Percentiles rank a stretch among this genome's conserved stretches.
phyloP scores from a whole-genome alignment of 2,329 filamentous ascomycete species.

The Trichoderma lentiforme region DNA sequence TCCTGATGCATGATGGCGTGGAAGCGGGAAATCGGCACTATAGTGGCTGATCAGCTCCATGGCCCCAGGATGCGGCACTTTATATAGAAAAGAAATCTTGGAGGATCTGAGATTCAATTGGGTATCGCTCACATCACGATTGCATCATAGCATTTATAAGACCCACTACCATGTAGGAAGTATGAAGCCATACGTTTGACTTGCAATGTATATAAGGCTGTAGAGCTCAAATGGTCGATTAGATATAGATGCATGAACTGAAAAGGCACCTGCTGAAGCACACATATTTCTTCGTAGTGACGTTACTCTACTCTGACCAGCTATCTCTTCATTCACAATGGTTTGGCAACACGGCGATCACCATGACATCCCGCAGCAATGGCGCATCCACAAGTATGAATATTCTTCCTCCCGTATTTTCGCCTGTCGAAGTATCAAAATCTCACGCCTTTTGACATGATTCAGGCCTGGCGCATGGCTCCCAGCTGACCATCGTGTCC shows the following conservation, averaged over 20 bases:
- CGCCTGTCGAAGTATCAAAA: neutral
- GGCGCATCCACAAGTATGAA: conserved; percentile 44
- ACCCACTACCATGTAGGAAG: neutral
- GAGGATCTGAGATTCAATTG: neutral
- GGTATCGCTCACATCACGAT: neutral
- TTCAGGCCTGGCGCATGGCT: conserved; percentile 58
- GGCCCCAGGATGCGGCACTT: neutral
- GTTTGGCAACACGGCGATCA: conserved; percentile 50
- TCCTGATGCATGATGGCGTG: neutral
- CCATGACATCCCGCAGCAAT: conserved; percentile 48
- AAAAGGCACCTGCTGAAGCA: neutral
- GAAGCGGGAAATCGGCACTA: conserved; percentile 2
- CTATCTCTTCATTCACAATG: conserved; percentile 37
- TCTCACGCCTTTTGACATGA: neutral
- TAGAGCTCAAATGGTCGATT: neutral
- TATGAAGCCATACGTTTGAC: neutral
- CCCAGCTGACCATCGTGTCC: conserved; percentile 58
- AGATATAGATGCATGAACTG: neutral
- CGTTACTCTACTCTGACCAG: neutral
- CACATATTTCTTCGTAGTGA: neutral
- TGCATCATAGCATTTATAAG: conserved; percentile 5
- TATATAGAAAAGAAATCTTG: neutral
- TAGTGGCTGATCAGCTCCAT: neutral
- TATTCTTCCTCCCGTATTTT: neutral
- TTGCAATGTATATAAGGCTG: neutral